These are phyloP conservation scores for Alternaria longipes DNA, from an alignment of 2,329 filamentous ascomycete species.

Conservation along the genomic window DNA sequence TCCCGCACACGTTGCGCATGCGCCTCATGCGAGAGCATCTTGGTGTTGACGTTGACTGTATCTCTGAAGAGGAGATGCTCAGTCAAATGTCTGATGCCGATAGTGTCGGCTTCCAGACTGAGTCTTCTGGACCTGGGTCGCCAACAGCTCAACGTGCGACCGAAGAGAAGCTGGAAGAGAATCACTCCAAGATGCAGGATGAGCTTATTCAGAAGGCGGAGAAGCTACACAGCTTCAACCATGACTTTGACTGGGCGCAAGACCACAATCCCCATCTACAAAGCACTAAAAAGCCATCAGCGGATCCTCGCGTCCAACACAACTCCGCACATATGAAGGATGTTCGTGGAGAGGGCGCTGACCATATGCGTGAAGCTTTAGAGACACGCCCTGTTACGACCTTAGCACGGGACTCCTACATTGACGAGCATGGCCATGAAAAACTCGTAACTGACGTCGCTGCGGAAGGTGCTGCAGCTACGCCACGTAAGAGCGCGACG, in stretches of 20 bases:
- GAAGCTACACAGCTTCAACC: constrained; percentile 74
- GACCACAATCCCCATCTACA: constrained; percentile 66
- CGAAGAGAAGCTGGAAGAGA: constrained; percentile 52
- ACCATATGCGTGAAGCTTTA: constrained; percentile 70
- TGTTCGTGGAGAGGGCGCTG: constrained; percentile 78
- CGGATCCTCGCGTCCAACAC: constrained; percentile 66
- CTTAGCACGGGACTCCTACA: constrained; percentile 74
- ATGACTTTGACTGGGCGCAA: constrained; percentile 73
- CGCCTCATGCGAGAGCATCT: constrained; percentile 96
- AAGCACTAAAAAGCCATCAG: constrained; percentile 62
- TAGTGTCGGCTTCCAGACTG: constrained; percentile 67
- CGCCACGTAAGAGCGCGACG: constrained; percentile 59
- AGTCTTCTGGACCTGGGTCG: constrained; percentile 47
- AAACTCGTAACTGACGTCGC: constrained; percentile 72
- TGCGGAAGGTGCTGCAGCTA: constrained; percentile 62
- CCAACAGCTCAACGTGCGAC: constrained; percentile 47
- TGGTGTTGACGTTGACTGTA: constrained; percentile 92
- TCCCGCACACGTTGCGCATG: constrained; percentile 90
- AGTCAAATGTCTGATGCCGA: constrained; percentile 64
- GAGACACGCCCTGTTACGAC: constrained; percentile 66
- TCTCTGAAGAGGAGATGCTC: constrained; percentile 56
- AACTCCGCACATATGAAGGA: constrained; percentile 75
- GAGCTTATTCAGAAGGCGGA: constrained; percentile 66
- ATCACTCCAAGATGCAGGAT: constrained; percentile 59
- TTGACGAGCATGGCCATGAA: constrained; percentile 72